Conservation (phyloP, 495 filamentous ascomycete genomes). For the Penicillium roqueforti region DNA sequence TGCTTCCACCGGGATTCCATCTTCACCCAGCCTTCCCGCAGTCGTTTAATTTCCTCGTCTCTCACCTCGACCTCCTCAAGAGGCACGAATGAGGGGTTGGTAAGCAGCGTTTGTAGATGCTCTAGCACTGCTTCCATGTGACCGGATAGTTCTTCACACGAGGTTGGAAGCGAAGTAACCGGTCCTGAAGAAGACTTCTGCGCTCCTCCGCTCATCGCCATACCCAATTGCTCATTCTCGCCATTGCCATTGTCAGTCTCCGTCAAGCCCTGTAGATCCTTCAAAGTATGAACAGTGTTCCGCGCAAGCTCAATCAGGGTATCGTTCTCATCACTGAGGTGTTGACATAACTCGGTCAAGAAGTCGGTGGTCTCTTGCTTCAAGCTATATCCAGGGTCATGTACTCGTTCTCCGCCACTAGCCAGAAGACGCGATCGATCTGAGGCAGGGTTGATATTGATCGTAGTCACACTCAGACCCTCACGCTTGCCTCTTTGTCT, state of each 20-base stretch:
- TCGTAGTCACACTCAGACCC: slow-evolving; percentile 46
- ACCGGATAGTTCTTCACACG: slow-evolving; percentile 65
- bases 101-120: slow-evolving; percentile 76
- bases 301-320: slow-evolving; percentile 68
- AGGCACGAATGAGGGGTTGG: slow-evolving; percentile 93
- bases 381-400: slow-evolving; percentile 65
- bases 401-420: slow-evolving; percentile 44
- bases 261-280: slow-evolving; percentile 74
- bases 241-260: slow-evolving; percentile 33
- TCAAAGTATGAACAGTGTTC: slow-evolving; percentile 64
- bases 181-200: slow-evolving; percentile 28
- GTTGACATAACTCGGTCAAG: slow-evolving; percentile 80
- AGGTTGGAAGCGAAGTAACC: slow-evolving; percentile 46
- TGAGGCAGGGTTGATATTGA: slow-evolving; percentile 43
- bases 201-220: slow-evolving; percentile 34
- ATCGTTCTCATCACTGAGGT: slow-evolving; percentile 92
- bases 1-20: slow-evolving; percentile 91
- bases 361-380: slow-evolving; percentile 88
- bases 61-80: slow-evolving; percentile 89
- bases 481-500: slow-evolving; percentile 48
- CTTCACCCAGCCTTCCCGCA: slow-evolving; percentile 82
- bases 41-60: slow-evolving; percentile 79
- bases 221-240: slow-evolving; percentile 35
- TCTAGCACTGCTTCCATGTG: slow-evolving; percentile 73
- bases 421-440: slow-evolving; percentile 27